phyloP scores from a whole-genome alignment of 306 rosid species.

The Ammopiptanthus mongolicus region DNA sequence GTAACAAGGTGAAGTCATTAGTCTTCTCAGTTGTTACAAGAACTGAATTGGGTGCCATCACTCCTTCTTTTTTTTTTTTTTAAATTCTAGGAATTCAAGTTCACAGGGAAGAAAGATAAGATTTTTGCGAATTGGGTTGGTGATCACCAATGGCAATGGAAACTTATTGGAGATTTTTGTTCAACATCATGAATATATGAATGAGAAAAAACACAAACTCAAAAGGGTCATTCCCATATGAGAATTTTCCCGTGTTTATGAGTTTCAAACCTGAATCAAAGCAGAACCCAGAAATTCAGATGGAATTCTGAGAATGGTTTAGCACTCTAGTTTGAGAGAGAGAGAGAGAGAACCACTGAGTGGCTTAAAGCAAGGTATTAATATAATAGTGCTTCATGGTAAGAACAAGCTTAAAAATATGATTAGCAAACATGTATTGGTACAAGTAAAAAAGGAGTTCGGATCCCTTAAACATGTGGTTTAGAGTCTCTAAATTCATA shows the following conservation, averaged over 20 bases:
- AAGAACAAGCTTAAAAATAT: neutral
- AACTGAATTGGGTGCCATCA: slow-evolving; percentile 73
- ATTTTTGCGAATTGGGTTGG: neutral
- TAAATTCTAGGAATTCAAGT: neutral
- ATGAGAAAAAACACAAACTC: neutral
- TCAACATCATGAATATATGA: neutral
- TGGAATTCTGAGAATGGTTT: neutral
- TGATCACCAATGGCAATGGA: neutral
- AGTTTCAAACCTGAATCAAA: slow-evolving; percentile 12
- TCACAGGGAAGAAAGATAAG: neutral
- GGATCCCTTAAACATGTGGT: too few species aligned
- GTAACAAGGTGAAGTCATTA: slow-evolving; percentile 36
- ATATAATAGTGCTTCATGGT: slow-evolving; percentile 24
- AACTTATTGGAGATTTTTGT: slow-evolving; percentile 13
- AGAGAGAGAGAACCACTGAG: slow-evolving; percentile 16
- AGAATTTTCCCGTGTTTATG: neutral
- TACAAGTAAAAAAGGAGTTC: too few species aligned
- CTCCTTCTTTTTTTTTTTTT: neutral
- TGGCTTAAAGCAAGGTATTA: slow-evolving; percentile 34
- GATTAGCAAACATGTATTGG: too few species aligned
- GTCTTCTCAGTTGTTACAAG: slow-evolving; percentile 54
- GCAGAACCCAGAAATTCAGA: slow-evolving; percentile 18
- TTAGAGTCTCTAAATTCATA: too few species aligned
- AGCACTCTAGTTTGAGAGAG: slow-evolving; percentile 5
- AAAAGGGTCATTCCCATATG: neutral